These are phyloP conservation scores for Nadsonia fulvescens DNA, from an alignment of 805 yeast species.

Conservation along the genomic window DNA sequence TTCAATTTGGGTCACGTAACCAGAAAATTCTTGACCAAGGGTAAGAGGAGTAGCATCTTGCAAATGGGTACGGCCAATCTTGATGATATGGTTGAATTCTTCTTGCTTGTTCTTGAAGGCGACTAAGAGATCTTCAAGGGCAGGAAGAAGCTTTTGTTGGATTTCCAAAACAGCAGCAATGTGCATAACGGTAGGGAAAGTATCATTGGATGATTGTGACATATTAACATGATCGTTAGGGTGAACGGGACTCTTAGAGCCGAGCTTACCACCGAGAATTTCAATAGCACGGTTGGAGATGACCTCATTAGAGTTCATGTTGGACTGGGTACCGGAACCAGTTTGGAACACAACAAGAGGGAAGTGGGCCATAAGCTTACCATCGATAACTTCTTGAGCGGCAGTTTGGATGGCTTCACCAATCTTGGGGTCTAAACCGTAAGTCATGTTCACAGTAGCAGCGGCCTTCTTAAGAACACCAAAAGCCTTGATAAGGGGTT, in stretches of 20 bases:
- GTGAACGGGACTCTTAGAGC: conserved; percentile 88
- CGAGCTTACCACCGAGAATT: conserved; percentile 77
- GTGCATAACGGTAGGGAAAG: conserved; percentile 99
- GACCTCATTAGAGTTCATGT: conserved; percentile 98
- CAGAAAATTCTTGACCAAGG: conserved; percentile 93
- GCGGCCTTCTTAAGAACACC: conserved; percentile 91
- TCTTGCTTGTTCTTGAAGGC: conserved; percentile 61
- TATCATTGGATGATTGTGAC: conserved; percentile 97
- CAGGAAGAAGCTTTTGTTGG: conserved; percentile 57
- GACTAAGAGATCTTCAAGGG: conserved; percentile 57
- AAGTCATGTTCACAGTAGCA: conserved; percentile 69
- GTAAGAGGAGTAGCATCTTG: conserved; percentile 98
- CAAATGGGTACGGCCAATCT: conserved; percentile 96
- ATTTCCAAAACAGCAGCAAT: conserved; percentile 94
- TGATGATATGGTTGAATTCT: conserved; percentile 79
- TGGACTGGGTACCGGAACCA: conserved; percentile 96
- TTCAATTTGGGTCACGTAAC: conserved; percentile 83
- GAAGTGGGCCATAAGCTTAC: conserved; percentile 84
- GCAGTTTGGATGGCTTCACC: conserved; percentile 80
- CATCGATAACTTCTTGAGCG: conserved; percentile 86
- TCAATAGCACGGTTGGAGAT: conserved; percentile 97
- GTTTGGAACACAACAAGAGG: conserved; percentile 98
- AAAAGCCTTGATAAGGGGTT: conserved; percentile 77
- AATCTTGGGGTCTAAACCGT: conserved; percentile 76
- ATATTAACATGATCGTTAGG: conserved; percentile 98